Evolutionary conservation across 495 filamentous ascomycete genomes (phyloP).

Genomic region (Penicillium diatomitis): DNA sequence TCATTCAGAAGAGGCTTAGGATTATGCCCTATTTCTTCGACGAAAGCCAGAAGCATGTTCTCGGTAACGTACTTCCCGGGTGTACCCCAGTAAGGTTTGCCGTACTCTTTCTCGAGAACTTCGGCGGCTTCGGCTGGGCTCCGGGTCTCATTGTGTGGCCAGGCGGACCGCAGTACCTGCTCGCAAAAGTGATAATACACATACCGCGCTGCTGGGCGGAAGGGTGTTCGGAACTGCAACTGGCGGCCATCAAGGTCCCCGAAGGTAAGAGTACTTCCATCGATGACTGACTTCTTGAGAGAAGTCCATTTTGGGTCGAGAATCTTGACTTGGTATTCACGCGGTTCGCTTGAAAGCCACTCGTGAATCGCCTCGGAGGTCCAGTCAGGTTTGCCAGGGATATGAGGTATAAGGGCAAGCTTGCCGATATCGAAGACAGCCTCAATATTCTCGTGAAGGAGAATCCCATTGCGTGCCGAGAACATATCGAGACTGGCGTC

Average conservation of each 20-base stretch:
- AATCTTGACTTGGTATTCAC: conserved; percentile 1
- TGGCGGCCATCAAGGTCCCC: conserved; percentile 10
- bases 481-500: background rate
- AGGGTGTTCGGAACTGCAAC: conserved; percentile 4
- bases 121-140: conserved; percentile 1
- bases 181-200: conserved; percentile 18
- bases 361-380: too few relatives aligned
- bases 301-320: background rate
- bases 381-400: too few relatives aligned
- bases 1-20: conserved; percentile 1
- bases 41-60: conserved; percentile 13
- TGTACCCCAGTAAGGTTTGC: conserved; percentile 14
- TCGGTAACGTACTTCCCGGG: conserved; percentile 10
- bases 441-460: background rate
- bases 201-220: conserved; percentile 13
- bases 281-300: background rate
- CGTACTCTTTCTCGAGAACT: conserved; percentile 8
- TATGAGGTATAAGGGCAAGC: background rate
- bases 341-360: background rate
- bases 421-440: background rate
- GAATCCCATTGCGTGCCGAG: background rate
- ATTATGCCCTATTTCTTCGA: conserved; percentile 11
- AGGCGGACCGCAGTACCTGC: conserved; percentile 6
- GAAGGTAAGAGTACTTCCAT: background rate
- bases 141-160: conserved; percentile 3